phyloP scores from a whole-genome alignment of 352 stramenopile species.

The Phytophthora nicotianae region DNA sequence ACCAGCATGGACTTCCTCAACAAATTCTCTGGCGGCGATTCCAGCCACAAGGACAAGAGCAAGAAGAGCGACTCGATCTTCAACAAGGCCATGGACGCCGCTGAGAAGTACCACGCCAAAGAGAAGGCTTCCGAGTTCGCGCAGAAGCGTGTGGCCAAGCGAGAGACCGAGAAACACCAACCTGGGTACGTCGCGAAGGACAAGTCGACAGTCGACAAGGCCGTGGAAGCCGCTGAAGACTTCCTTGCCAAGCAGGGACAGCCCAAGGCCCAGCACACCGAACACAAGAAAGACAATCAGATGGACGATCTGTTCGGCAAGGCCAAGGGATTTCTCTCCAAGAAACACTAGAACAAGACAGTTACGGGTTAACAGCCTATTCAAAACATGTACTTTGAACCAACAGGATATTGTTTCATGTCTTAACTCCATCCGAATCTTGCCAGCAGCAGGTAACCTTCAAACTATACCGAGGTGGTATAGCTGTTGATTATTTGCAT shows the following conservation, averaged over 20 bases:
- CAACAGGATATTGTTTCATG: no score
- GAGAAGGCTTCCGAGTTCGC: slow-evolving; percentile 37
- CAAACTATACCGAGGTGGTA: neutral
- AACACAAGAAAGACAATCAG: slow-evolving; percentile 33
- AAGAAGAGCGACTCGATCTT: slow-evolving; percentile 35
- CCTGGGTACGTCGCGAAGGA: slow-evolving; percentile 28
- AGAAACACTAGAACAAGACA: slow-evolving; percentile 22
- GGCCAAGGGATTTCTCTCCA: slow-evolving; percentile 23
- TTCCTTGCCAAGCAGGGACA: slow-evolving; percentile 40
- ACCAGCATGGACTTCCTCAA: slow-evolving; percentile 38
- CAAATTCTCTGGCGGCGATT: slow-evolving; percentile 18
- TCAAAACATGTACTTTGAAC: neutral
- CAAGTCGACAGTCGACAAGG: slow-evolving; percentile 36
- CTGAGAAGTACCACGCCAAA: slow-evolving; percentile 45
- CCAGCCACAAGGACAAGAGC: slow-evolving; percentile 14
- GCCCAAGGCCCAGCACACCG: slow-evolving; percentile 17
- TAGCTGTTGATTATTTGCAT: neutral
- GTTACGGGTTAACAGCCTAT: neutral
- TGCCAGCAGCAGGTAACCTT: no score
- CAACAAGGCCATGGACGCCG: slow-evolving; percentile 30
- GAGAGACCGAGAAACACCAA: slow-evolving; percentile 15
- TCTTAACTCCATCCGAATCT: slow-evolving; percentile 1
- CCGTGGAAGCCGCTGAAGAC: slow-evolving; percentile 30
- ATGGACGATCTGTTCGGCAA: slow-evolving; percentile 27
- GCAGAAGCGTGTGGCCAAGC: slow-evolving; percentile 34